A percentile compares a stretch with the other conserved stretches of the same genome.
phyloP scores from a whole-genome alignment of 169 alveolate species.

The Plasmodium adleri region DNA sequence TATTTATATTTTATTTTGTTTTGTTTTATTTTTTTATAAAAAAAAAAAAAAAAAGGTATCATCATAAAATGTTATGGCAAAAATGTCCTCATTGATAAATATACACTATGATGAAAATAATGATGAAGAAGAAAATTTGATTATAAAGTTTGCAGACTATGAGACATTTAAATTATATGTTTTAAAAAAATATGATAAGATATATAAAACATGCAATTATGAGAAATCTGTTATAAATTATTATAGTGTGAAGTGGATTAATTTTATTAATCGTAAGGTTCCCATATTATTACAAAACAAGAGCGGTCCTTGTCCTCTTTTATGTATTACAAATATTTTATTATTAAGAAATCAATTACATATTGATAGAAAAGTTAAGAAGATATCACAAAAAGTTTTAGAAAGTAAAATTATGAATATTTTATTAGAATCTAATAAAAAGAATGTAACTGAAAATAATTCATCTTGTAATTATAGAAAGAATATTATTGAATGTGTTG shows the following conservation, averaged over 20 bases:
- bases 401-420: conserved; percentile 68
- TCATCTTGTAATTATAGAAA: conserved; percentile 74
- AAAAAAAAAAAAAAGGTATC: conserved; percentile 5
- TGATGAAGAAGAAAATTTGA: conserved; percentile 75
- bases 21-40: too few relatives aligned
- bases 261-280: conserved; percentile 69
- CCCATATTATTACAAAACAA: conserved; percentile 75
- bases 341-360: conserved; percentile 74
- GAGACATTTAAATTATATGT: conserved; percentile 75
- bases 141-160: conserved; percentile 62
- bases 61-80: conserved; percentile 26
- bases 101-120: conserved; percentile 63
- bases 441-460: conserved; percentile 33
- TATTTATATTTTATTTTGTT: too few relatives aligned
- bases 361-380: conserved; percentile 71
- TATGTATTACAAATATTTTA: conserved; percentile 73
- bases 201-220: conserved; percentile 9
- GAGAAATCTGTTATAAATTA: conserved; percentile 62
- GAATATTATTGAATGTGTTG: conserved; percentile 75
- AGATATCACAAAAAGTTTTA: conserved; percentile 55
- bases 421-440: conserved; percentile 76
- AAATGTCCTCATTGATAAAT: conserved; percentile 57
- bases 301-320: conserved; percentile 78
- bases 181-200: conserved; percentile 63
- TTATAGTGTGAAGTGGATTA: conserved; percentile 70